Evolutionary conservation across 2,329 filamentous ascomycete genomes (phyloP), one percentile per base, ranked within the genome.

Genomic region (Leptographium procerum): DNA sequence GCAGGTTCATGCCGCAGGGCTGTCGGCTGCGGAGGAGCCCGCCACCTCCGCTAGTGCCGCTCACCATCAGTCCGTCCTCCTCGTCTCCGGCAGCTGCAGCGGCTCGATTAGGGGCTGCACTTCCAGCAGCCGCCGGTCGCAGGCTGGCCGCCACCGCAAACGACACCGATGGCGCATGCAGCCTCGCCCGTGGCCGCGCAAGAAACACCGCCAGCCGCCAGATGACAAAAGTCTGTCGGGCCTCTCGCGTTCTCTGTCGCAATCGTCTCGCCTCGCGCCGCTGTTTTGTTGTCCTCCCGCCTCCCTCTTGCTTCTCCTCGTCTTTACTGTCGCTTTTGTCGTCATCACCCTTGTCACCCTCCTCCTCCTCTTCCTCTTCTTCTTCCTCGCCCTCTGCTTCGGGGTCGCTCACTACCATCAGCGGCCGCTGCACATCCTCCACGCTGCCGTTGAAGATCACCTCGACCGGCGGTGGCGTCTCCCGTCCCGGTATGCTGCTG

Each of bases 1-100:
- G 80, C n/a, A 92, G 75, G 68, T 92, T 94, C 62, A 89, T 76
- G 1, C 87, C 85, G 8, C 85, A 80, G 0, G 88, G 84, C 29
- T 85, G 72, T 59, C 84, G 82, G 66, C 85, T 89, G 40, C 82
- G 80, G 34, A 92, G 77, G 66, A 89, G 90, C 56, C 87, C 84
- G 16, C 28, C 29, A 6, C 16, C 8, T 11, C 45, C n/a, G 24
- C 43, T 24, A 19, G 3, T 22, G 10, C 43, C 19, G 22, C 43
- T 47, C 36, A 19, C 36, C 36, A 19, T 19, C 36, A 40, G 36
- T 19, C 19, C 19, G 4, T 40, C 14, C 36, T 40, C 36, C 36
- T 40, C 36, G 36, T 40, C 36, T 48, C 45, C 45, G 6, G 45
- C 11, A n/a, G 14, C 45, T 48, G n/a, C n/a, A n/a, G n/a, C n/a